Evolutionary conservation across 1,284 basidiomycete genomes (phyloP), one percentile per base, ranked within the genome.

Genomic region (Hymenochaete sp.): DNA sequence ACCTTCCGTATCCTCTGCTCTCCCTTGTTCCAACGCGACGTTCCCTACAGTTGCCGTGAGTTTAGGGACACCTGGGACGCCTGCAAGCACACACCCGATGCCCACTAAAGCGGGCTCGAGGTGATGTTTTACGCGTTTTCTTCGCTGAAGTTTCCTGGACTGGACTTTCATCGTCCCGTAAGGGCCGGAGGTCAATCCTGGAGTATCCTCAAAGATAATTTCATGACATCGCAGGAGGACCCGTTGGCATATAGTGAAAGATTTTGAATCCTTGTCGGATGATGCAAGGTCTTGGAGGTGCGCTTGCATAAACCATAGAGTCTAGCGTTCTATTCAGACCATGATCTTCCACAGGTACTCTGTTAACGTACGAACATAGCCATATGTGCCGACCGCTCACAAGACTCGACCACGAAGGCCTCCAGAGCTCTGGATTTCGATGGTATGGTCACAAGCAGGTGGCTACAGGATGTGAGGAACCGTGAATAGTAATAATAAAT

Each of bases 231-330:
- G 78, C 60, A 93, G 91, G 52, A 97, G 72, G 40, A 93, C 79
- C 49, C 96, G 79, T 64, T 93, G 91, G 66, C 96, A 98, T 53
- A 96, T 85, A 48, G 79, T 68, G 64, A 98, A 98, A 0, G 92
- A 86, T 21, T 73, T 75, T 1, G 92, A 82, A 49, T 81, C 75
- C 36, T 79, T 72, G 32, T 71, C 70, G 10, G 70, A 67, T 3
- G 67, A 61, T 0, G 86, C 75, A n/a, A 96, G 70, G 63, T 97
- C 93, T 52, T 77, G 80, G n/a, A 97, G 70, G 24, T 87, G 80
- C 18, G 92, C 87, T 76, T 97, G 93, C 83, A 97, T 93, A 64
- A 93, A 96, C 92, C 93, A 97, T 42, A 97, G 68, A 0, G 93
- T 96, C 93, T 95, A 11, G 32, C 14, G 28, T 42, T 45, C 10